Percentiles rank a stretch among this genome's conserved stretches.
Evolutionary conservation across 345 rosid genomes (phyloP).

Genomic region (Dipteronia dyeriana): DNA sequence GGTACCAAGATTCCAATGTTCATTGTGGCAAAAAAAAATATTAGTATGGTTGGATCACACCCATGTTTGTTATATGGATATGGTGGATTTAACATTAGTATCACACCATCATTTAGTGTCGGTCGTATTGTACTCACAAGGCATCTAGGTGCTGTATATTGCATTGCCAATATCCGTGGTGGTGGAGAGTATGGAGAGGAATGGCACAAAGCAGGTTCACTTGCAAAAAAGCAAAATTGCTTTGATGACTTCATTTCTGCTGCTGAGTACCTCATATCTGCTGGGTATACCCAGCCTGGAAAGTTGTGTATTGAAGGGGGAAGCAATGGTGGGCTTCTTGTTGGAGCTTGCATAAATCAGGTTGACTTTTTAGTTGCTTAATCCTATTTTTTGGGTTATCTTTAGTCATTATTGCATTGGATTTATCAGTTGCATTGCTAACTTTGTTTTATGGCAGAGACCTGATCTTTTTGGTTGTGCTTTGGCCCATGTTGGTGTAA

Average conservation of each 20-base stretch:
- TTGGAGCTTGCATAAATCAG: slow-evolving; percentile 98
- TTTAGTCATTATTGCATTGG: slow-evolving; percentile 12
- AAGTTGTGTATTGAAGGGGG: slow-evolving; percentile 93
- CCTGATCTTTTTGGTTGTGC: slow-evolving; percentile 99
- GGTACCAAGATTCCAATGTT: slow-evolving; percentile 80
- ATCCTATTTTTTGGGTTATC: neutral
- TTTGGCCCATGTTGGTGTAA: slow-evolving; percentile 96
- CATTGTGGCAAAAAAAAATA: slow-evolving; percentile 63
- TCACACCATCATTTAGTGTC: slow-evolving; percentile 77
- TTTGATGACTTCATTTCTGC: slow-evolving; percentile 88
- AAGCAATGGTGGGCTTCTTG: slow-evolving; percentile 93
- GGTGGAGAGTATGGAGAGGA: slow-evolving; percentile 99
- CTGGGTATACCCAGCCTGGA: slow-evolving; percentile 70
- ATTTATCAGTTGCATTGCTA: neutral
- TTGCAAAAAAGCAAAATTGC: slow-evolving; percentile 79
- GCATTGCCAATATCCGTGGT: slow-evolving; percentile 90
- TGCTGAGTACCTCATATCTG: slow-evolving; percentile 69
- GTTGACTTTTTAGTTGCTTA: slow-evolving; percentile 36
- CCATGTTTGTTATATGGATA: slow-evolving; percentile 90
- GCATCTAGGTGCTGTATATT: slow-evolving; percentile 76
- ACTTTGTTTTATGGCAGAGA: slow-evolving; percentile 47
- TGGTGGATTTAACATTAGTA: slow-evolving; percentile 79
- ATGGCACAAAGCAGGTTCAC: slow-evolving; percentile 92
- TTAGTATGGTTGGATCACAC: slow-evolving; percentile 74
- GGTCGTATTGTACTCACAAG: slow-evolving; percentile 65